Evolutionary conservation across 2,329 filamentous ascomycete genomes (phyloP).

Genomic region (Plenodomus biglobosus): DNA sequence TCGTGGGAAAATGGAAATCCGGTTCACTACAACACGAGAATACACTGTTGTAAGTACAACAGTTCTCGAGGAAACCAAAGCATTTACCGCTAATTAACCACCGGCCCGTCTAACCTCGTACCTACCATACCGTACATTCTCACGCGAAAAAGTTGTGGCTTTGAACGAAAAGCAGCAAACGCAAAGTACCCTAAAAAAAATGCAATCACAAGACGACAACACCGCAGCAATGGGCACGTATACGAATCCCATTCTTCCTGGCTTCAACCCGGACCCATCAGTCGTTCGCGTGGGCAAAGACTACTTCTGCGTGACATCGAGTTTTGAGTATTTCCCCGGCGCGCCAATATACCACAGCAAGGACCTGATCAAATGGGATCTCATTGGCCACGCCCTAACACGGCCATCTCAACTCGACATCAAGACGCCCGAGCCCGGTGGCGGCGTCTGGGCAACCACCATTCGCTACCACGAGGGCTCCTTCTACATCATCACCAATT

Average conservation of each 20-base stretch:
- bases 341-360: constrained; percentile 55
- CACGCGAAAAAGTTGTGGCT: too few species aligned
- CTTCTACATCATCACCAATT: constrained; percentile 29
- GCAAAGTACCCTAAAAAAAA: neutral
- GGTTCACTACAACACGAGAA: neutral
- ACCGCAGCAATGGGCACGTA: constrained; percentile 2
- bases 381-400: constrained; percentile 44
- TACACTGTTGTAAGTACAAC: too few species aligned
- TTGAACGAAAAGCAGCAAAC: too few species aligned
- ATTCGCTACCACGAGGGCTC: constrained; percentile 18
- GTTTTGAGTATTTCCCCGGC: constrained; percentile 56
- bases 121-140: too few species aligned
- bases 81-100: too few species aligned
- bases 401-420: constrained; percentile 42
- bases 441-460: constrained; percentile 25
- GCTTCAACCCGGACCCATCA: constrained; percentile 55
- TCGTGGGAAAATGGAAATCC: neutral
- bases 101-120: too few species aligned
- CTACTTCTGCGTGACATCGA: constrained; percentile 55
- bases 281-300: constrained; percentile 45
- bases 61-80: too few species aligned
- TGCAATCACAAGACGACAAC: neutral
- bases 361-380: constrained; percentile 55
- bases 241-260: constrained; percentile 20
- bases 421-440: constrained; percentile 30